Percentiles rank a stretch among this genome's conserved stretches.
Evolutionary conservation across 139 green algal genomes (phyloP).

Genomic region (Coelastrella sp.): DNA sequence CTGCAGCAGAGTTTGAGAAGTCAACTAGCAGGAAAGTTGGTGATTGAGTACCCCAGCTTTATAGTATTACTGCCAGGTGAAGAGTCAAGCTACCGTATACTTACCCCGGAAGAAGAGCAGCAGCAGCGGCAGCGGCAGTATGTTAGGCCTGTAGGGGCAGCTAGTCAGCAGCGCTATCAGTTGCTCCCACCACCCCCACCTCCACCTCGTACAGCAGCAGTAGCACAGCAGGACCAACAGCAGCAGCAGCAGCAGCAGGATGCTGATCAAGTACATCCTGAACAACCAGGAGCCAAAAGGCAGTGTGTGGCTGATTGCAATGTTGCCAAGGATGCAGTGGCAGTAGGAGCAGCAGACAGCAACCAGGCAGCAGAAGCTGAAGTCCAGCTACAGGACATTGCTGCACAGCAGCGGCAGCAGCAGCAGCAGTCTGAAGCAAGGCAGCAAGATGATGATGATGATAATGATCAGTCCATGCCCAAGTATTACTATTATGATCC

Average conservation of each 20-base stretch:
- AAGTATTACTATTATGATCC: conserved; percentile 42
- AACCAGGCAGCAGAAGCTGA: not conserved
- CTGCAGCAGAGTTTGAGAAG: conserved; percentile 34
- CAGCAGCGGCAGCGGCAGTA: not conserved
- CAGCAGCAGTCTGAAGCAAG: not conserved
- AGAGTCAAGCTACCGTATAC: not conserved
- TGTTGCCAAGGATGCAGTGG: not conserved
- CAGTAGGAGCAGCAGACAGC: not conserved
- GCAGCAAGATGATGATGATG: not conserved
- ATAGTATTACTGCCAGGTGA: conserved; percentile 49
- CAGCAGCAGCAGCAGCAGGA: conserved; percentile 18
- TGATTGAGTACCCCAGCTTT: conserved; percentile 68
- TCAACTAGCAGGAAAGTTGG: conserved; percentile 54
- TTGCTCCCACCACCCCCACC: conserved; percentile 25
- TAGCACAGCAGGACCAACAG: conserved; percentile 39
- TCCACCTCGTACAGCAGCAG: not conserved
- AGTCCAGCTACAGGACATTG: not conserved
- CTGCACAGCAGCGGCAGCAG: not conserved
- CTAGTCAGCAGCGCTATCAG: conserved; percentile 23
- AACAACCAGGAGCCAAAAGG: conserved; percentile 9
- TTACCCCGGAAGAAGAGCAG: conserved; percentile 14
- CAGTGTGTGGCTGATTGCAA: conserved; percentile 1
- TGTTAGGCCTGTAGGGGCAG: not conserved
- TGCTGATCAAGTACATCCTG: not conserved
- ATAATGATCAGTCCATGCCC: conserved; percentile 22